These are phyloP conservation scores for Coniferiporia weirii DNA, from an alignment of 1,284 basidiomycete species.

Conservation along the genomic window DNA sequence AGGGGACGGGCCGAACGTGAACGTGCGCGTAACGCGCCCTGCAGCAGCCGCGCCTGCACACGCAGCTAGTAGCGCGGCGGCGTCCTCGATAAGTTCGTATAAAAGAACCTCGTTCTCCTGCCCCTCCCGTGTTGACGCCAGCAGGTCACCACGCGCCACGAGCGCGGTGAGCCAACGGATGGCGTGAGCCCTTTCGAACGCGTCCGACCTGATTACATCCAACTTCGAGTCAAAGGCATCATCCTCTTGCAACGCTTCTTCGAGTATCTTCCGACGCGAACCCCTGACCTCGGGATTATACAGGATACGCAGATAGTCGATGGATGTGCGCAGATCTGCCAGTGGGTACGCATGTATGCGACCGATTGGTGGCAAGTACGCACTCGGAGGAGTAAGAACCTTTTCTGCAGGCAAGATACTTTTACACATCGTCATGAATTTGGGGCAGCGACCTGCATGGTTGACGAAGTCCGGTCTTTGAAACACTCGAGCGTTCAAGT, in stretches of 20 bases:
- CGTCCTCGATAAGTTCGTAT: constrained; percentile 42
- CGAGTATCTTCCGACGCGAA: constrained; percentile 20
- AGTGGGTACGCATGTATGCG: constrained; percentile 22
- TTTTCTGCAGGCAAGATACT: background rate
- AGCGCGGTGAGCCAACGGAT: constrained; percentile 68
- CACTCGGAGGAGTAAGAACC: constrained; percentile 21
- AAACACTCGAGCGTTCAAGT: no score
- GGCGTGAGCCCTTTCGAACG: constrained; percentile 63
- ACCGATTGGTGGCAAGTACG: constrained; percentile 26
- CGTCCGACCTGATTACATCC: constrained; percentile 38
- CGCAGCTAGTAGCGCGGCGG: constrained; percentile 42
- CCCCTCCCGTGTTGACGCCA: constrained; percentile 3
- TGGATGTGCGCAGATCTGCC: constrained; percentile 22
- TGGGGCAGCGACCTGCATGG: no score
- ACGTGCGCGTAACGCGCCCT: constrained; percentile 36
- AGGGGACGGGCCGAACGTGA: constrained; percentile 31
- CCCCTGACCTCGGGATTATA: constrained; percentile 35
- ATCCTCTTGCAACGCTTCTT: background rate
- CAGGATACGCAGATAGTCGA: constrained; percentile 28
- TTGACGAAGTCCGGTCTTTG: no score
- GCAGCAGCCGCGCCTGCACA: constrained; percentile 38
- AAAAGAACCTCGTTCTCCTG: constrained; percentile 22
- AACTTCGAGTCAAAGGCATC: background rate
- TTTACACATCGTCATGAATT: no score
- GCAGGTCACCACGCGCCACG: constrained; percentile 30